Conservation (phyloP, 2,329 filamentous ascomycete species). For the Grosmannia serpens region DNA sequence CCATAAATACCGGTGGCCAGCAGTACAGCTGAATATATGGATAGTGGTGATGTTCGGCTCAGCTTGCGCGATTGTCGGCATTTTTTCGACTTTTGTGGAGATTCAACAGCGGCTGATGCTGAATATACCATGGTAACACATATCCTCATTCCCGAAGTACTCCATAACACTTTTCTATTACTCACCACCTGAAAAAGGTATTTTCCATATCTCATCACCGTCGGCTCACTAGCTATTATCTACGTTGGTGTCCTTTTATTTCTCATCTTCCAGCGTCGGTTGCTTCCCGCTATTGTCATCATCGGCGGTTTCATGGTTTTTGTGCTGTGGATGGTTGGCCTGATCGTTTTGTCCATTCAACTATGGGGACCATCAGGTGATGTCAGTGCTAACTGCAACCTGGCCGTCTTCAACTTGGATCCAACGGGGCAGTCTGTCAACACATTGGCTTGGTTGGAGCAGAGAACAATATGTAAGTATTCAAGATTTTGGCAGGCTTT, state of each 20-base stretch:
- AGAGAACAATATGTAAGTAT: constrained; percentile 48
- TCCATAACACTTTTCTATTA: not conserved
- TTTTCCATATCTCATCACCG: constrained; percentile 54
- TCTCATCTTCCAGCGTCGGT: constrained; percentile 48
- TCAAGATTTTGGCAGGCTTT: no score
- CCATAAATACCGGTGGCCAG: constrained; percentile 57
- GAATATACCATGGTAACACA: constrained; percentile 44
- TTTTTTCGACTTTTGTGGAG: constrained; percentile 48
- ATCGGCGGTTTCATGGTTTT: constrained; percentile 55
- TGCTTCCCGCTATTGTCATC: constrained; percentile 51
- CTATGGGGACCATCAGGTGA: constrained; percentile 49
- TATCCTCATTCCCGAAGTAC: no score
- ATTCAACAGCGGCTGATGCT: constrained; percentile 44
- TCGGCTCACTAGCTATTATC: constrained; percentile 45
- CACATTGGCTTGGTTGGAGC: constrained; percentile 53
- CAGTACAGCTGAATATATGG: constrained; percentile 56
- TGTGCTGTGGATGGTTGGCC: constrained; percentile 54
- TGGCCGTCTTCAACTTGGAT: constrained; percentile 40
- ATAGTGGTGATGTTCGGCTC: constrained; percentile 54
- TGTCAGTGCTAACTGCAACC: constrained; percentile 48
- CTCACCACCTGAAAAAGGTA: constrained; percentile 34
- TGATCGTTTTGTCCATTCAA: constrained; percentile 50
- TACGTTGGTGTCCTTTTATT: constrained; percentile 56
- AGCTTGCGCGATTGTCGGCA: constrained; percentile 46
- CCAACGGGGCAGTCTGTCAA: constrained; percentile 38